Evolutionary conservation across 331 rosid genomes (phyloP).

Genomic region (Malus hybrid): DNA sequence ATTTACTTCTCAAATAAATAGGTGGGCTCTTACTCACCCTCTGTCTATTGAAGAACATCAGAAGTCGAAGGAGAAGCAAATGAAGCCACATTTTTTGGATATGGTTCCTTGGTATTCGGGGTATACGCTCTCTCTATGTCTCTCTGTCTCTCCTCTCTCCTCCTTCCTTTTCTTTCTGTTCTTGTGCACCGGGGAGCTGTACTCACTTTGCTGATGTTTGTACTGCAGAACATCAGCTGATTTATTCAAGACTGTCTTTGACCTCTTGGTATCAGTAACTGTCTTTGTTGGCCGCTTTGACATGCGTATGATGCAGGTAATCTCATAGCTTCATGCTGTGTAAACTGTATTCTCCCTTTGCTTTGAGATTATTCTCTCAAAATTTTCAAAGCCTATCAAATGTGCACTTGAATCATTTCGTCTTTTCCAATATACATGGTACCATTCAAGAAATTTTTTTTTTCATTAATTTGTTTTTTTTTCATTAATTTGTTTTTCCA

Average conservation of each 20-base stretch:
- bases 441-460: neutral
- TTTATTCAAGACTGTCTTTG: conserved; percentile 96
- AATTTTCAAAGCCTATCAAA: neutral
- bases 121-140: conserved; percentile 26
- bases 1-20: conserved; percentile 24
- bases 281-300: conserved; percentile 99
- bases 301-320: conserved; percentile 99
- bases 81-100: conserved; percentile 89
- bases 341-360: neutral
- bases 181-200: neutral
- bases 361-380: neutral
- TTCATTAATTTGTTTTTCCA: neutral
- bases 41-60: conserved; percentile 72
- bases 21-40: conserved; percentile 98
- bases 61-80: conserved; percentile 73
- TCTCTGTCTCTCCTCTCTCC: neutral
- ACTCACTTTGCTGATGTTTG: conserved; percentile 18
- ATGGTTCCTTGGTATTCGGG: conserved; percentile 99
- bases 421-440: neutral
- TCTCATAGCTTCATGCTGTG: neutral
- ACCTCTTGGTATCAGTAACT: conserved; percentile 88
- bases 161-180: conserved; percentile 9
- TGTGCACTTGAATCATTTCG: neutral
- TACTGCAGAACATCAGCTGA: conserved; percentile 95
- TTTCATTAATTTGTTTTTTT: neutral